phyloP scores from a whole-genome alignment of 2,329 filamentous ascomycete genomes.

The Colletotrichum limetticola region DNA sequence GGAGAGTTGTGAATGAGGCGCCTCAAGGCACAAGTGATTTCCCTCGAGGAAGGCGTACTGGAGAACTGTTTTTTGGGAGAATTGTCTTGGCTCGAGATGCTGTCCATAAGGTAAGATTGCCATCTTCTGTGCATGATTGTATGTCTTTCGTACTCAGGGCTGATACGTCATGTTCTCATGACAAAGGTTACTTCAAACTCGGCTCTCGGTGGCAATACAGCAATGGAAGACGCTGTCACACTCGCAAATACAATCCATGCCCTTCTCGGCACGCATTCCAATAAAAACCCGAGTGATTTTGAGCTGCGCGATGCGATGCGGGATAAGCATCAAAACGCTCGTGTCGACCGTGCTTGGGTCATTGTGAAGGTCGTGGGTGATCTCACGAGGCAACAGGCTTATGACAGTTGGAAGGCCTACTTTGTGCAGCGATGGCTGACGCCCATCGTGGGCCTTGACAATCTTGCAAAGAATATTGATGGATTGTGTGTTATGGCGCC shows the following conservation, averaged over 20 bases:
- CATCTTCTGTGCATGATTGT: not conserved
- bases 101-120: not conserved
- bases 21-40: conserved; percentile 19
- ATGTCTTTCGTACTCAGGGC: no score
- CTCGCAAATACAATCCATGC: not conserved
- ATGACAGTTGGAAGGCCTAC: not conserved
- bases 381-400: not conserved
- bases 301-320: not conserved
- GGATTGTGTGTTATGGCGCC: not conserved
- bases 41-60: not conserved
- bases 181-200: not conserved
- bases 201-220: not conserved
- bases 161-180: not conserved
- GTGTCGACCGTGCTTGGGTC: not conserved
- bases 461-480: not conserved
- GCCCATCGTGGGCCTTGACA: not conserved
- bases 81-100: not conserved
- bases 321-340: not conserved
- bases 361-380: not conserved
- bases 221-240: not conserved
- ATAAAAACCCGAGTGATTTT: not conserved
- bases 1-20: conserved; percentile 45
- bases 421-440: not conserved
- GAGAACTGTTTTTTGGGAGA: not conserved
- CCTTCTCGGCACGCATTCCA: not conserved